Base-by-base conservation (phyloP, 305 asterid genomes). In the Rubia peregrina region DNA sequence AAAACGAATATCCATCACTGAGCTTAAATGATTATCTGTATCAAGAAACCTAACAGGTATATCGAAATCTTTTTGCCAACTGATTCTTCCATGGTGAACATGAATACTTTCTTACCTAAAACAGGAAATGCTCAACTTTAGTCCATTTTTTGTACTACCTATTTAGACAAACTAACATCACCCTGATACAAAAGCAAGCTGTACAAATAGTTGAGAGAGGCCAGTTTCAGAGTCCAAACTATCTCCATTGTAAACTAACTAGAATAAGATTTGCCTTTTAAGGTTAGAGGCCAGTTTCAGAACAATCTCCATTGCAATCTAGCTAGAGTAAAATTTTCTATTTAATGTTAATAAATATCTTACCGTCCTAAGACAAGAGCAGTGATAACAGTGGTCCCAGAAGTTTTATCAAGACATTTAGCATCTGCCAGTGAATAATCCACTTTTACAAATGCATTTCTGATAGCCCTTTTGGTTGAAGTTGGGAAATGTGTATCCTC, bases 361-460 rank as follows among this genome's bases (percentile, higher is more conserved):
- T 79, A 92, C 97, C 98, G 71, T 83, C 92, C 98, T 79, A 88
- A 71, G 12, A 88, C 79, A 3, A 94, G 87, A 75, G 97, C 95
- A 49, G 84, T 83, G 65, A 91, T 84, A 65, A 84, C 96, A 48
- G 99, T 94, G 69, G 99, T 89, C 56, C 99, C 98, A 14, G 96
- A 91, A 6, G 96, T 83, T 68, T 66, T 86, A 60, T 94, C 99
- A 9, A 91, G 88, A 68, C 83, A 76, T 69, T 84, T 81, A 46
- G 87, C 77, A 80, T 94, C 98, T 7, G 96, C 96, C 19, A 94
- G 76, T 0, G 96, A 90, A 71, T 91, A 86, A 75, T 91, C 99
- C 33, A 88, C 84, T 83, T 83, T 91, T 49, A 81, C 86, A 71
- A 91, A 94, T 68, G 99, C 96, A 76, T 86, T 89, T 81, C 80